A percentile compares a stretch with the other conserved stretches of the same genome.
These are phyloP conservation scores for Ophiocordyceps camponoti-rufipedis DNA, from an alignment of 2,329 filamentous ascomycete genomes.

Conservation along the genomic window DNA sequence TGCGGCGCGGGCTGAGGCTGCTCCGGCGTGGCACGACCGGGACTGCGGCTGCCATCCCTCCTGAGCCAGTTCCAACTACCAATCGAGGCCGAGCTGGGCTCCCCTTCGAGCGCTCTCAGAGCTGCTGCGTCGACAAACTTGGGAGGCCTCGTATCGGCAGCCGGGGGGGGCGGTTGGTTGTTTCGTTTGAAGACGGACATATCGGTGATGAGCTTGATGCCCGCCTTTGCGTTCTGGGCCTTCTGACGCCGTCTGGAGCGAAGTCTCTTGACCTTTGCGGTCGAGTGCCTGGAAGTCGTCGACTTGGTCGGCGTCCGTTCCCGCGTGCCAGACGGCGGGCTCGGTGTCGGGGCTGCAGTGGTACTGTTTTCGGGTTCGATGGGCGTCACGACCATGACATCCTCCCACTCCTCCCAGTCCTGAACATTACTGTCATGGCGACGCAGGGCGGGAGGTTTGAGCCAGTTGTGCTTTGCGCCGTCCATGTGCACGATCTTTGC, in stretches of 20 bases:
- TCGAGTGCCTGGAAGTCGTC: slow-evolving; percentile 15
- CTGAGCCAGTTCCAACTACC: slow-evolving; percentile 40
- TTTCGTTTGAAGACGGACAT: slow-evolving; percentile 34
- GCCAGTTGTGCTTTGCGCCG: slow-evolving; percentile 4
- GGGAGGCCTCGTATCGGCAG: slow-evolving; percentile 12
- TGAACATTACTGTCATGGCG: slow-evolving; percentile 12
- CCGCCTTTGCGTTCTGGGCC: slow-evolving; percentile 39
- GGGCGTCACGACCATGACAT: slow-evolving; percentile 24
- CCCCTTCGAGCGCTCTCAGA: slow-evolving; percentile 39
- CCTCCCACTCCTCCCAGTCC: slow-evolving; percentile 37
- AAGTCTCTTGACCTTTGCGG: slow-evolving; percentile 23
- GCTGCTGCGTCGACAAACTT: slow-evolving; percentile 42
- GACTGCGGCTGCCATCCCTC: slow-evolving; percentile 16
- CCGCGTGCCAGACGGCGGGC: slow-evolving; percentile 4
- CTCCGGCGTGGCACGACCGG: slow-evolving; percentile 9
- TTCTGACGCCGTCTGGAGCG: slow-evolving; percentile 45
- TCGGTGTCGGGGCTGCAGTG: slow-evolving; percentile 5
- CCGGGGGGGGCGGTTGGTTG: slow-evolving; percentile 17
- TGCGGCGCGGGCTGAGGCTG: slow-evolving; percentile 10
- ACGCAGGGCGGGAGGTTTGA: slow-evolving; percentile 3
- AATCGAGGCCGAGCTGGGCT: slow-evolving; percentile 32
- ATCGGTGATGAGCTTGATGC: slow-evolving; percentile 53
- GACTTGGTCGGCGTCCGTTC: slow-evolving; percentile 4
- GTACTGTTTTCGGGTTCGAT: slow-evolving; percentile 18
- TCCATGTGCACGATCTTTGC: background rate